Conservation (phyloP, 2,329 filamentous ascomycete species). For the Pestalotiopsis sp. region DNA sequence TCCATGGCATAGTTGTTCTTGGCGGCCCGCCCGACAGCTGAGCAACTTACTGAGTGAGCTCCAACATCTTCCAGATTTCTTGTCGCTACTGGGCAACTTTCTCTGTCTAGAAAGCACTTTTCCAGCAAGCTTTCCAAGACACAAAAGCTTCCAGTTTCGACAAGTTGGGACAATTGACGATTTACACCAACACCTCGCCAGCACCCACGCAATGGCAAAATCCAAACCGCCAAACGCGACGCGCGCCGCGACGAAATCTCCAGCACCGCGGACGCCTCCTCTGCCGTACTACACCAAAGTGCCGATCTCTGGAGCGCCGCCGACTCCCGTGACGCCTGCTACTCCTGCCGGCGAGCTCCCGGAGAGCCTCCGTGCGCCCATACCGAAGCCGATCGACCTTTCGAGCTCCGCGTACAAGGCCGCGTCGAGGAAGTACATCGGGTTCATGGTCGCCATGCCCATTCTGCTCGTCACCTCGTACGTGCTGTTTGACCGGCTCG, state of each 20-base stretch:
- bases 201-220: background rate
- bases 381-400: slow-evolving; percentile 25
- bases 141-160: background rate
- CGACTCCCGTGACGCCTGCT: background rate
- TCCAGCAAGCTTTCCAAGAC: background rate
- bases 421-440: slow-evolving; percentile 45
- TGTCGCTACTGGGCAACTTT: background rate
- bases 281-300: background rate
- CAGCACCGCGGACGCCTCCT: background rate
- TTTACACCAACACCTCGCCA: background rate
- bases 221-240: background rate
- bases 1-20: background rate
- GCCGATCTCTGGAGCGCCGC: background rate
- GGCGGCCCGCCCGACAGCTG: background rate
- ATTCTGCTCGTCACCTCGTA: slow-evolving; percentile 57
- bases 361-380: slow-evolving; percentile 12
- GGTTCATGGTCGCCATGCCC: slow-evolving; percentile 51
- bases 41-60: no score
- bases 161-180: background rate
- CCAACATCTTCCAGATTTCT: background rate
- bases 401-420: slow-evolving; percentile 36
- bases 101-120: background rate
- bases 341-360: background rate
- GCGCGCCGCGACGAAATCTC: background rate
- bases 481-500: slow-evolving; percentile 45